Evolutionary conservation across 129 eudicot species (phyloP).

Genomic region (Artemisia argyi): DNA sequence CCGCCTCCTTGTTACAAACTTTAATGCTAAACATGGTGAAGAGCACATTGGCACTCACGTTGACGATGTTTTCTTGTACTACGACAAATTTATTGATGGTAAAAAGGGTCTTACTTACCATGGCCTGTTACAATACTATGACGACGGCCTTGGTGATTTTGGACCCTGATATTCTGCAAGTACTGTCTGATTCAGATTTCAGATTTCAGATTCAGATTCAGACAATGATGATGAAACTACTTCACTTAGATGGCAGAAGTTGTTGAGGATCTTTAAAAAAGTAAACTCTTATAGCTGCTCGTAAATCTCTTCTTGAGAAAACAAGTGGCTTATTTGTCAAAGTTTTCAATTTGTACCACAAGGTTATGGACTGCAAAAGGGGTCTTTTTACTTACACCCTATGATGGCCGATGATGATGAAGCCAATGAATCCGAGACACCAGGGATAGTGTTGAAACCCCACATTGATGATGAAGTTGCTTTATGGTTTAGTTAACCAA

Average conservation of each 20-base stretch:
- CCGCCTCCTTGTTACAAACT: conserved; percentile 59
- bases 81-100: conserved; percentile 69
- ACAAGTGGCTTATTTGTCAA: neutral
- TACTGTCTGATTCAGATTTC: no score
- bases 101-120: conserved; percentile 72
- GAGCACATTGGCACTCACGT: conserved; percentile 68
- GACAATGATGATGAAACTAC: no score
- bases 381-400: neutral
- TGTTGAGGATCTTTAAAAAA: no score
- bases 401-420: neutral
- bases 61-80: conserved; percentile 71
- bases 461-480: conserved; percentile 18
- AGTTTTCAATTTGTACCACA: neutral
- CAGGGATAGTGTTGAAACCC: conserved; percentile 54
- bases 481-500: neutral
- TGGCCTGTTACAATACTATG: conserved; percentile 76
- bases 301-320: neutral
- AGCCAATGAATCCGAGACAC: conserved; percentile 53
- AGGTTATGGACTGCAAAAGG: neutral
- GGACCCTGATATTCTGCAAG: no score
- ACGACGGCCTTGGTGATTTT: conserved; percentile 50
- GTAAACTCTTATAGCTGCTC: neutral
- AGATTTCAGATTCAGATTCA: no score
- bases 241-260: no score
- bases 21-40: conserved; percentile 48